phyloP scores from a whole-genome alignment of 768 basidiomycete species.

The Leccinum barrowsii region DNA sequence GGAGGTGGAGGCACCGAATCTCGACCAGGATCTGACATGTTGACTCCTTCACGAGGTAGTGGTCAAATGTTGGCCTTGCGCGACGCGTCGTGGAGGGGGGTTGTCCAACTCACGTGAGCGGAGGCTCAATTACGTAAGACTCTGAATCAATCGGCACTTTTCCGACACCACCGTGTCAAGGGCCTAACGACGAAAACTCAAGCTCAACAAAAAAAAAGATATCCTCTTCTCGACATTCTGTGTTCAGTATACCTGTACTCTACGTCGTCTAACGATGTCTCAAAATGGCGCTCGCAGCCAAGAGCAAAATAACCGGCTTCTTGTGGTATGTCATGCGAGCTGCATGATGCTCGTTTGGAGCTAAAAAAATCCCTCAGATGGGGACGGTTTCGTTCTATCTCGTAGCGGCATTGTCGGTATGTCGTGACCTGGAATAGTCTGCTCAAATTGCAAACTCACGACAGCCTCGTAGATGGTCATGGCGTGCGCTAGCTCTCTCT shows the following conservation, averaged over 20 bases:
- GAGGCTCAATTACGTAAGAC: not conserved
- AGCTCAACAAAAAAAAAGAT: not conserved
- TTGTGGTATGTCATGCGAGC: constrained; percentile 26
- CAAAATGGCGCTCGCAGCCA: constrained; percentile 28
- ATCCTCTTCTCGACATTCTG: not conserved
- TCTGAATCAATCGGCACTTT: no score
- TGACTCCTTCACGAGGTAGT: not conserved
- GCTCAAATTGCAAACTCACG: constrained; percentile 1
- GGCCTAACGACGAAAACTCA: not conserved
- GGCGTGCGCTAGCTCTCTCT: constrained; percentile 51
- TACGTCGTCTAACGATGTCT: constrained; percentile 15
- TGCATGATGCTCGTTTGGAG: not conserved
- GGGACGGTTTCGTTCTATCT: constrained; percentile 84
- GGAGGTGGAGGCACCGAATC: constrained; percentile 31
- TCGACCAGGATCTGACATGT: constrained; percentile 27
- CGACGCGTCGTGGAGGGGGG: constrained; percentile 6
- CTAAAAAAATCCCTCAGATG: constrained; percentile 39
- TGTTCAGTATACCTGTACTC: not conserved
- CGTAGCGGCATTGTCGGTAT: constrained; percentile 80
- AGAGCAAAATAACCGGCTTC: constrained; percentile 30
- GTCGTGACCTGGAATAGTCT: constrained; percentile 29
- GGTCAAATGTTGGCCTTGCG: not conserved
- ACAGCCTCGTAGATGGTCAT: constrained; percentile 70
- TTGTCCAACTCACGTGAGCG: constrained; percentile 18
- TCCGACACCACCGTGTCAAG: not conserved